phyloP scores from a whole-genome alignment of 2,329 filamentous ascomycete genomes.

The Penicillium sp. region DNA sequence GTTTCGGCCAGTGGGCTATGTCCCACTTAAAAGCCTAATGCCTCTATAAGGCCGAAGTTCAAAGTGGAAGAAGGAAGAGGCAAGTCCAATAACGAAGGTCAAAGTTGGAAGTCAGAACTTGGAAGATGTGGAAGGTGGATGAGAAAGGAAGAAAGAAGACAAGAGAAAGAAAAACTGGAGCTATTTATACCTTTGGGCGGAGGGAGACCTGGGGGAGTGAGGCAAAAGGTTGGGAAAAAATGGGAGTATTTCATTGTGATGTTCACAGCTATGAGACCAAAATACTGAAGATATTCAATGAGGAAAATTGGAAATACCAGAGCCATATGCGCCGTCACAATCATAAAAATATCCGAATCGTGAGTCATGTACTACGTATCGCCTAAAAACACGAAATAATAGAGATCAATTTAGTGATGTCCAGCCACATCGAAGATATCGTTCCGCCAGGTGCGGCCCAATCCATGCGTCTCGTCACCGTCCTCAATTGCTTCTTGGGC shows the following conservation, averaged over 20 bases:
- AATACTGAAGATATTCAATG: not conserved
- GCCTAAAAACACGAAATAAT: not conserved
- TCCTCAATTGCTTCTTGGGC: constrained; percentile 76
- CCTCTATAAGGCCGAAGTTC: too few species aligned
- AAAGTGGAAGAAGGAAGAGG: too few species aligned
- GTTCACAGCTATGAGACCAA: not conserved
- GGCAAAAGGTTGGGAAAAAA: not conserved
- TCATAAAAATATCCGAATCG: not conserved
- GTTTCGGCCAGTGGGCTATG: too few species aligned
- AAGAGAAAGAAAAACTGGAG: too few species aligned
- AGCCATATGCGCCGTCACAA: not conserved
- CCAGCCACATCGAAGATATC: constrained; percentile 67
- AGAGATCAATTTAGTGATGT: not conserved
- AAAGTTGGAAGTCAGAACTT: too few species aligned
- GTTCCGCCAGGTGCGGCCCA: constrained; percentile 69
- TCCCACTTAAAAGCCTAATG: too few species aligned
- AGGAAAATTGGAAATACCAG: not conserved
- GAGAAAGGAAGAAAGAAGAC: too few species aligned
- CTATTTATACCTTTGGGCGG: too few species aligned
- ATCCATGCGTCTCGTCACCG: constrained; percentile 59
- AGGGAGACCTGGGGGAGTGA: too few species aligned
- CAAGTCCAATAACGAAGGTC: too few species aligned
- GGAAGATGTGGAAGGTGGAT: too few species aligned
- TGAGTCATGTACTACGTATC: not conserved
- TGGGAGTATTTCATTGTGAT: not conserved